Conservation (phyloP, 768 basidiomycete genomes). For the Psilocybe cubensis region DNA sequence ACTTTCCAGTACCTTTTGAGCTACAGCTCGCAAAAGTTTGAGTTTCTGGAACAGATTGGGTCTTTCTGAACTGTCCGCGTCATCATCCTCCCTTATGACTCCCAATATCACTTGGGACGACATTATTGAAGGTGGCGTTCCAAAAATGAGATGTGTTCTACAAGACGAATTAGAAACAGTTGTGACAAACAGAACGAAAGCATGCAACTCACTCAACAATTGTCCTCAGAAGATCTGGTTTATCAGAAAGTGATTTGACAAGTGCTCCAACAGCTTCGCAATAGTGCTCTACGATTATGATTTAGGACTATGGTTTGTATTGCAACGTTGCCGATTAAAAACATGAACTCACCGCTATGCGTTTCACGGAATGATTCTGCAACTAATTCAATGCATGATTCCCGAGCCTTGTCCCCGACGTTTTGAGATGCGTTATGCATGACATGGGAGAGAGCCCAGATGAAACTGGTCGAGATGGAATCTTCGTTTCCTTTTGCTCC, state of each 20-base stretch:
- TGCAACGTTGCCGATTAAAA: conserved; percentile 10
- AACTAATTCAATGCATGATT: conserved; percentile 75
- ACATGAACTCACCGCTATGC: conserved; percentile 57
- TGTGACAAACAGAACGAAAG: background rate
- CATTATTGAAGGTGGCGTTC: conserved; percentile 68
- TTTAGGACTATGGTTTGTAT: background rate
- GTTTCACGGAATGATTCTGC: conserved; percentile 76
- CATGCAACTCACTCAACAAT: conserved; percentile 64
- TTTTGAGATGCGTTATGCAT: conserved; percentile 71
- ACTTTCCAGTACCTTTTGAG: conserved; percentile 75
- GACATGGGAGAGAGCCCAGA: conserved; percentile 78
- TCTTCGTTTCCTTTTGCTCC: conserved; percentile 64
- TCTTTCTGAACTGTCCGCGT: conserved; percentile 36
- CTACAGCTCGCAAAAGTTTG: conserved; percentile 60
- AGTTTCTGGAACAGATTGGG: conserved; percentile 71
- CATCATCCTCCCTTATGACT: conserved; percentile 51
- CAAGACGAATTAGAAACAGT: conserved; percentile 3
- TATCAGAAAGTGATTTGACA: conserved; percentile 63
- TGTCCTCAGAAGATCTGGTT: conserved; percentile 64
- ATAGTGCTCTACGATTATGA: conserved; percentile 61
- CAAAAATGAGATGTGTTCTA: conserved; percentile 65
- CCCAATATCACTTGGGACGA: conserved; percentile 65
- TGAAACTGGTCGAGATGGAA: conserved; percentile 74
- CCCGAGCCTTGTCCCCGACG: conserved; percentile 75
- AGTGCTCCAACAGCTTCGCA: conserved; percentile 64